Base-by-base conservation (phyloP, 2,329 filamentous ascomycete species). In the Penicillium sp. region DNA sequence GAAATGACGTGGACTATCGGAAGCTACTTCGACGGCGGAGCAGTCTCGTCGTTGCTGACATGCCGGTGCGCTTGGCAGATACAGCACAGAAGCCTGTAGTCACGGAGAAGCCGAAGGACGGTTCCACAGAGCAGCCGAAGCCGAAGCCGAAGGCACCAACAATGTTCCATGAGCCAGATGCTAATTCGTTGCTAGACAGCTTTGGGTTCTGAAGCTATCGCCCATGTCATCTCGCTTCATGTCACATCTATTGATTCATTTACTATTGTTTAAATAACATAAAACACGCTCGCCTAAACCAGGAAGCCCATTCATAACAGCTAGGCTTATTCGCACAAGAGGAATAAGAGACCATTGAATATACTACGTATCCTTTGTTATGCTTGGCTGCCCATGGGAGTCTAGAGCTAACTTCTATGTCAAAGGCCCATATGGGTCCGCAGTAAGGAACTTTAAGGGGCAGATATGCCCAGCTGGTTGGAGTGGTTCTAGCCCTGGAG, bases 121-220 rank as follows among this genome's bases (percentile, higher is more conserved):
- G 54, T 57, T 66, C 74, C 24, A 60, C 66, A 27, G 56, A 66
- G 42, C 69, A 74, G 62, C 71, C 54, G 64, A 75, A 49, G 31
- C 67, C 72, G 61, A 74, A 65, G 64, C 75, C 77, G 57, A 83
- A 87, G 65, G 81, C 83, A 13, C 81, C 91, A 1, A 91, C 88
- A 18, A 86, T 88, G 59, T 97, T 97, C 71, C 83, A 95, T 65
- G 94, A 99, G 73, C 94, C 94, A n/a, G 92, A 96, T 76, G 83
- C 90, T 27, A 91, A 85, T 70, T 93, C 91, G 55, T 75, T 99
- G 68, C 79, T 97, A 65, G 93, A 97, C 79, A 92, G 85, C 71
- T 97, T 97, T 81, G 93, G 93, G 1, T 94, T 97, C 70, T 97
- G n/a, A 74, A 72, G 18, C 44, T 54, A 22, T 27, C 24, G 24